Evolutionary conservation across 2,329 filamentous ascomycete genomes (phyloP).

Genomic region (Colletotrichum sp.): DNA sequence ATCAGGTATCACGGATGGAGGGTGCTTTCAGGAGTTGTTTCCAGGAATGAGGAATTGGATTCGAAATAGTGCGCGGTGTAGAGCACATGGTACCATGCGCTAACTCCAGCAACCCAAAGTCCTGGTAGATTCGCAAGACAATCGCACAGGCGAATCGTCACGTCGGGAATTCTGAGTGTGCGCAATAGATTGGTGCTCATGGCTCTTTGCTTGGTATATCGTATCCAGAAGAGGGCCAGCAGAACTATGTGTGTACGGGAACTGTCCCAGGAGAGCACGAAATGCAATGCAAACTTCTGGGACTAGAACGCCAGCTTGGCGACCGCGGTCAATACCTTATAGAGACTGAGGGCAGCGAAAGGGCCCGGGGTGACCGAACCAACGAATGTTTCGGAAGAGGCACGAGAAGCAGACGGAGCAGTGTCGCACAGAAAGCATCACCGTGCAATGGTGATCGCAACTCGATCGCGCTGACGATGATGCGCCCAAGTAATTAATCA

Average conservation of each 20-base stretch:
- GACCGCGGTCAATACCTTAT: not conserved
- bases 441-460: not conserved
- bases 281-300: not conserved
- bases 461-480: not conserved
- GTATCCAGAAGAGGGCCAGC: not conserved
- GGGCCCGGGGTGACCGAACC: fast-evolving
- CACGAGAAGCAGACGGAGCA: no score
- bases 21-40: no score
- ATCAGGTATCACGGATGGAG: no score
- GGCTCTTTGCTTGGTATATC: not conserved
- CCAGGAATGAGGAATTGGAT: no score
- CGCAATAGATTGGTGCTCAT: not conserved
- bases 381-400: no score
- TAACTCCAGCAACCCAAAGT: not conserved
- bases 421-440: not conserved
- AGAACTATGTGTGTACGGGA: not conserved
- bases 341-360: not conserved
- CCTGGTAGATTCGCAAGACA: not conserved
- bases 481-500: not conserved
- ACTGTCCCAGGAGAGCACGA: not conserved
- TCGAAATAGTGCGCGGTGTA: no score
- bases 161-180: not conserved
- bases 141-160: not conserved
- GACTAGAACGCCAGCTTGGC: not conserved
- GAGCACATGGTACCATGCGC: fast-evolving